Evolutionary conservation across 495 filamentous ascomycete genomes (phyloP), one percentile per base, ranked within the genome.

Genomic region (Hypoxylon fragiforme): DNA sequence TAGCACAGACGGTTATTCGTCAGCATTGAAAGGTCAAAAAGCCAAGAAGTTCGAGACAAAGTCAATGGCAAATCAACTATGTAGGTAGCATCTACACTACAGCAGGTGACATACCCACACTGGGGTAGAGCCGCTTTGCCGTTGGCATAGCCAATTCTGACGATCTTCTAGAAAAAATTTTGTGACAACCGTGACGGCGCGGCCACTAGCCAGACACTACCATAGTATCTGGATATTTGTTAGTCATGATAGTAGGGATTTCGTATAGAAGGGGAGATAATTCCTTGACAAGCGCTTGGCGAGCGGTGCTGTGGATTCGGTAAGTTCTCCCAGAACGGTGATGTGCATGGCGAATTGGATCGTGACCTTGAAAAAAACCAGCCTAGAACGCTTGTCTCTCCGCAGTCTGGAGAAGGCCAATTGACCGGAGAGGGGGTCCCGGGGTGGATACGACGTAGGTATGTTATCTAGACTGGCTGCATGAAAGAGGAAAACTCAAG

Each of bases 401-500:
- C 51, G 58, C 37, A 62, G 19, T 56, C 51, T 52, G 52, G 42
- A 56, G 52, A 55, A 61, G 47, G 7, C 45, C 18, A 20, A 39
- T 45, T 44, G 41, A 52, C 47, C 30, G 18, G 21, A 44, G 13
- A 39, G 30, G 37, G 30, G 41, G n/a, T n/a, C n/a, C 30, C 16
- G 20, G n/a, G n/a, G 52, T 44, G 58, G 43, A 22, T 45, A 46
- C 6, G 6, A 39, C n/a, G n/a, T n/a, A n/a, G n/a, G n/a, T n/a
- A n/a, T n/a, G n/a, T n/a, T n/a, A 28, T 4, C 24, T 28, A 28
- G 24, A 9, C 24, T 28, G 14, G 13, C 38, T 49, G 52, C 58
- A 62, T 62, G 58, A 56, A 62, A 62, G 52, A 56, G 19, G 52
- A 19, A 62, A 53, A 47, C 37, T 24, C 18, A 40, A 44, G 31